These are phyloP conservation scores for Colletotrichum tabaci DNA, from an alignment of 2,329 filamentous ascomycete species.

Conservation along the genomic window DNA sequence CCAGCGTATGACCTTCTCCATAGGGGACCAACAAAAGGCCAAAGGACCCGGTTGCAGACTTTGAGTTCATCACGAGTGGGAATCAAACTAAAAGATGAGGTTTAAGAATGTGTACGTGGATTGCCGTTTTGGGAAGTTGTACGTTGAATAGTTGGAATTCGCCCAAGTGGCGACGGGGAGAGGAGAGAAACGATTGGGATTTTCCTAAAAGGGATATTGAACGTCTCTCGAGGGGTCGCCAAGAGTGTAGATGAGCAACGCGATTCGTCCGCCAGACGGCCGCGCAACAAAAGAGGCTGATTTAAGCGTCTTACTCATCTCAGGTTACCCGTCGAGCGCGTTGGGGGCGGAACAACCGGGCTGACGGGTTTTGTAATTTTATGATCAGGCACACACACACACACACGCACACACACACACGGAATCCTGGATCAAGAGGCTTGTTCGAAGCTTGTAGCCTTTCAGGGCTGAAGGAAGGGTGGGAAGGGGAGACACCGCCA, in stretches of 20 bases:
- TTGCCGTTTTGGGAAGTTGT: conserved; percentile 15
- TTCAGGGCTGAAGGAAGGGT: background rate
- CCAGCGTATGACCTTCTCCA: background rate
- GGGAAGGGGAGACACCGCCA: too few relatives aligned
- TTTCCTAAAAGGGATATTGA: conserved; percentile 9
- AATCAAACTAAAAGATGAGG: background rate
- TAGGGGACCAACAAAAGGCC: background rate
- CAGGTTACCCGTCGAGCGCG: background rate
- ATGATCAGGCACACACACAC: background rate
- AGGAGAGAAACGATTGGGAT: background rate
- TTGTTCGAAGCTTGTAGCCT: background rate
- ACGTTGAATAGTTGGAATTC: background rate
- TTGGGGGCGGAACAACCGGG: background rate
- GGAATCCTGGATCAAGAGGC: background rate
- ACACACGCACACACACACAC: background rate
- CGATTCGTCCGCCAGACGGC: background rate
- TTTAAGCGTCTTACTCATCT: conserved; percentile 22
- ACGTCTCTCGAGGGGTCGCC: background rate
- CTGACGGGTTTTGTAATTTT: background rate
- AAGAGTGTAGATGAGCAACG: background rate
- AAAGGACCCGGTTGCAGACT: background rate
- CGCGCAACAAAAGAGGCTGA: background rate
- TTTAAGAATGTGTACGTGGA: background rate
- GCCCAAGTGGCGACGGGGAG: background rate
- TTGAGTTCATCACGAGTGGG: too few relatives aligned